phyloP scores from a whole-genome alignment of 2,329 filamentous ascomycete species.

The Penicillium sp. region DNA sequence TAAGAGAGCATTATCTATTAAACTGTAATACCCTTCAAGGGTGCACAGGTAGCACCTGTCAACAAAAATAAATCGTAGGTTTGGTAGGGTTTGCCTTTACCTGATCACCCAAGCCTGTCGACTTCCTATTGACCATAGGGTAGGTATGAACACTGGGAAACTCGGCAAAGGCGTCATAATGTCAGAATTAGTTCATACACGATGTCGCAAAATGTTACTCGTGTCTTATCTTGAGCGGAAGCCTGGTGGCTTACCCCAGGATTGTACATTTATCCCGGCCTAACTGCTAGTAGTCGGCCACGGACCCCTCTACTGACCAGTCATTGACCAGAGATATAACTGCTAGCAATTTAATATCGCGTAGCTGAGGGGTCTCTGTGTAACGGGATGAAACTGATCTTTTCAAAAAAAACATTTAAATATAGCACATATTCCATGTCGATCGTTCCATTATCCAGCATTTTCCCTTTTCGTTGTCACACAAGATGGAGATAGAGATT shows the following conservation, averaged over 20 bases:
- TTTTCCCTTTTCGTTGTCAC: not conserved
- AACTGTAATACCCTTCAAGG: not conserved
- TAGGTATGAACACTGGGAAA: not conserved
- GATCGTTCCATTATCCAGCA: not conserved
- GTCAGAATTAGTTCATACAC: not conserved
- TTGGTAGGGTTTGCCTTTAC: not conserved
- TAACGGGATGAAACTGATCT: not conserved
- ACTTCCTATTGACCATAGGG: not conserved
- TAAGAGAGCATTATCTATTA: not conserved
- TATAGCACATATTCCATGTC: not conserved
- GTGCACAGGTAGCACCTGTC: not conserved
- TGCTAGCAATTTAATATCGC: not conserved
- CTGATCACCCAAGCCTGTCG: too few relatives aligned
- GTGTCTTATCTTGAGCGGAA: not conserved
- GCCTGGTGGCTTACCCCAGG: not conserved
- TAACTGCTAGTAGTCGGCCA: not conserved
- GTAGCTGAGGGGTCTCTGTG: not conserved
- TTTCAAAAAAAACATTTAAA: not conserved
- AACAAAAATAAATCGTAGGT: not conserved
- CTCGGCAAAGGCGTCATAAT: not conserved
- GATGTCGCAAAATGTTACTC: not conserved
- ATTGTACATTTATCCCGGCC: not conserved
- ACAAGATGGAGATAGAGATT: not conserved
- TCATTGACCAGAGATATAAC: not conserved
- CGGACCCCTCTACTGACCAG: conserved; percentile 1